These are phyloP conservation scores for Physaria fendleri DNA, from an alignment of 345 rosid species.

Conservation along the genomic window DNA sequence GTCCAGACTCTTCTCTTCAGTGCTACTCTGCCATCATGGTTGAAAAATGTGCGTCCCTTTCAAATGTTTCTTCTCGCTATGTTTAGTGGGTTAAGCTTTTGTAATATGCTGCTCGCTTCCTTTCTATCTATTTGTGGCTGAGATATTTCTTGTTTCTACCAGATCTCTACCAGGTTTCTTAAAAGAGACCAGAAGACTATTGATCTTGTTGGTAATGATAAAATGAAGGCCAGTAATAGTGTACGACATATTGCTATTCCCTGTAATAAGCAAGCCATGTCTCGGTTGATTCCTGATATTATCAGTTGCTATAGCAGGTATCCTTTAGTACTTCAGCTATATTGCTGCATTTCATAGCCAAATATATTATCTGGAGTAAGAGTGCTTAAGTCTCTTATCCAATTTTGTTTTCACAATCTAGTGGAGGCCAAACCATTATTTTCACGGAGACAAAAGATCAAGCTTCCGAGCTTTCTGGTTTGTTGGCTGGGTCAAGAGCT, in stretches of 20 bases:
- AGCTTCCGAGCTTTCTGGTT: slow-evolving; percentile 84
- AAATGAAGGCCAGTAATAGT: slow-evolving; percentile 90
- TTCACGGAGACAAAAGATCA: slow-evolving; percentile 83
- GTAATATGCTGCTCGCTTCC: not conserved
- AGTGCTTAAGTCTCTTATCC: not conserved
- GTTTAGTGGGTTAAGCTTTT: not conserved
- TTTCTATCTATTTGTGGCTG: not conserved
- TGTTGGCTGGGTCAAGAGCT: slow-evolving; percentile 82
- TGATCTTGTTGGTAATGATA: slow-evolving; percentile 97
- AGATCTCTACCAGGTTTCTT: slow-evolving; percentile 73
- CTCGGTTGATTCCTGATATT: slow-evolving; percentile 81
- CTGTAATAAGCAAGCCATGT: slow-evolving; percentile 60
- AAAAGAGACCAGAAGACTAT: slow-evolving; percentile 68
- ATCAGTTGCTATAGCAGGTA: slow-evolving; percentile 94
- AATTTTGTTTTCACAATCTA: slow-evolving; percentile 26
- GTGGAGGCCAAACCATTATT: slow-evolving; percentile 91
- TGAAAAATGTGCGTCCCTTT: slow-evolving; percentile 55
- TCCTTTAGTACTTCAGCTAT: not conserved
- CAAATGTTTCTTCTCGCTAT: not conserved
- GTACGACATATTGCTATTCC: slow-evolving; percentile 89
- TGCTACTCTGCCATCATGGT: slow-evolving; percentile 92
- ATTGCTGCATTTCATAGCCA: not conserved
- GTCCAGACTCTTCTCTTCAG: slow-evolving; percentile 99
- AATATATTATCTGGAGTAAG: not conserved
- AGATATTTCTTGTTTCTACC: slow-evolving; percentile 17